Base-by-base conservation (phyloP, 192 early-diverging fungal species). In the Coemansia sp. region DNA sequence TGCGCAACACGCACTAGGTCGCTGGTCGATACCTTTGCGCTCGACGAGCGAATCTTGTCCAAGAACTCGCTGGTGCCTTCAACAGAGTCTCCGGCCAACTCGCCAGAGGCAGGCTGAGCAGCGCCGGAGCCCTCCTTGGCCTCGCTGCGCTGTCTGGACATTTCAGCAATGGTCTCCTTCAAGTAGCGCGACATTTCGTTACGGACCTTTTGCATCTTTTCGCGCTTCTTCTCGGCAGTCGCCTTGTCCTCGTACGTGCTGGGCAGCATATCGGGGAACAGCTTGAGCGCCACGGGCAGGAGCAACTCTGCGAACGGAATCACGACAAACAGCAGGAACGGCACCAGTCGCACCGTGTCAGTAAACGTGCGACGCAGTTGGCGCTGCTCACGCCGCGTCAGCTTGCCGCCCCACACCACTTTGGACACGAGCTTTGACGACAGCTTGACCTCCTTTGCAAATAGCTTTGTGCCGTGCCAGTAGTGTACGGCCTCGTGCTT, bases 211-310 rank as follows among this genome's bases (percentile, higher is more conserved):
- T 96, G 85, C 48, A 95, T 84, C 87, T 95, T 96, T 72, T 87
- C 89, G 72, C 91, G 92, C 84, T 98, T 98, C 84, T 98, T 94
- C 67, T 98, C 97, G 78, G 93, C 84, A 5, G 66, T 42, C 57
- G 76, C 72, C 82, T 94, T 92, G 87, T 91, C 90, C 77, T 96
- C 95, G 84, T 95, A 98, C 5, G 97, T 98, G 63, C 90, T 92
- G 10, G 97, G 97, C 38, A 98, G 76, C 94, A 98, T 97, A 70
- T 95, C 93, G 23, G 97, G 97, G 89, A 97, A 98, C 50, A 98
- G 80, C 76, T 93, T 91, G 53, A 98, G 80, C 8, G 93, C 87
- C 32, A 98, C 86, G 11, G 97, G 97, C 38, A 98, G 80, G 48
- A 94, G 83, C n/a, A 98, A 85, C 83, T 98, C 97, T 74, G 94